A percentile compares a stretch with the other conserved stretches of the same genome.
Evolutionary conservation across 2,329 filamentous ascomycete species (phyloP).

Genomic region (Paecilomyces formosus): DNA sequence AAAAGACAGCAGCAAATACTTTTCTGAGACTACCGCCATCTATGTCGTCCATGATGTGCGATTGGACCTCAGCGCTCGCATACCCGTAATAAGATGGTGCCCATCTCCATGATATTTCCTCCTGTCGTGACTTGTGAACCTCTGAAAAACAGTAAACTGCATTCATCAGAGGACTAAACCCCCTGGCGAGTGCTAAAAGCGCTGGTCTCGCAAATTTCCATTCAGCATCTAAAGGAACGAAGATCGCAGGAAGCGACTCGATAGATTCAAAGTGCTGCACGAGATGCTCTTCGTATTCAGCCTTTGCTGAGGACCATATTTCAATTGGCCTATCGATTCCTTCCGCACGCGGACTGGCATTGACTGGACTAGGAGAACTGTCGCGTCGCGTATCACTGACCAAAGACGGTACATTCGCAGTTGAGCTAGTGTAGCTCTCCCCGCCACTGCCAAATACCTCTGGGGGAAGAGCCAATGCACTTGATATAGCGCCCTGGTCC

Average conservation of each 20-base stretch:
- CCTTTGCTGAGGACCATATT: constrained; percentile 13
- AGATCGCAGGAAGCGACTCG: constrained; percentile 23
- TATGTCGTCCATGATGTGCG: constrained; percentile 18
- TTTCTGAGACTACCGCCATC: constrained; percentile 15
- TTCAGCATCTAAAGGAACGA: constrained; percentile 22
- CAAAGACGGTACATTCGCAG: constrained; percentile 2
- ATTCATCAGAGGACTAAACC: constrained; percentile 18
- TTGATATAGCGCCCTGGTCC: background rate
- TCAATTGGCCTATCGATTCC: constrained; percentile 3
- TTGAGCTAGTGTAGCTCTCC: background rate
- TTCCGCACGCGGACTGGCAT: constrained; percentile 2
- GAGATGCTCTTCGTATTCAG: constrained; percentile 21
- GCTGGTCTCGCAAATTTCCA: constrained; percentile 23
- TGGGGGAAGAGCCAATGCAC: background rate
- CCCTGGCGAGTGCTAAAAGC: constrained; percentile 16
- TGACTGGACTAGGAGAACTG: constrained; percentile 4
- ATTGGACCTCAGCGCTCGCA: constrained; percentile 22
- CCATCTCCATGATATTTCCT: constrained; percentile 19
- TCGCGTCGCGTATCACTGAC: constrained; percentile 10
- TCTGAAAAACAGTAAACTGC: constrained; percentile 28
- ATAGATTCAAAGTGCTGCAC: constrained; percentile 19
- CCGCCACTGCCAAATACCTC: background rate
- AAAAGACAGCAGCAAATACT: constrained; percentile 21
- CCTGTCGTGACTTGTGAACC: constrained; percentile 18
- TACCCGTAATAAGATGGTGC: constrained; percentile 22